These are phyloP conservation scores for Rhypophila decipiens DNA, from an alignment of 495 filamentous ascomycete genomes.

Conservation along the genomic window DNA sequence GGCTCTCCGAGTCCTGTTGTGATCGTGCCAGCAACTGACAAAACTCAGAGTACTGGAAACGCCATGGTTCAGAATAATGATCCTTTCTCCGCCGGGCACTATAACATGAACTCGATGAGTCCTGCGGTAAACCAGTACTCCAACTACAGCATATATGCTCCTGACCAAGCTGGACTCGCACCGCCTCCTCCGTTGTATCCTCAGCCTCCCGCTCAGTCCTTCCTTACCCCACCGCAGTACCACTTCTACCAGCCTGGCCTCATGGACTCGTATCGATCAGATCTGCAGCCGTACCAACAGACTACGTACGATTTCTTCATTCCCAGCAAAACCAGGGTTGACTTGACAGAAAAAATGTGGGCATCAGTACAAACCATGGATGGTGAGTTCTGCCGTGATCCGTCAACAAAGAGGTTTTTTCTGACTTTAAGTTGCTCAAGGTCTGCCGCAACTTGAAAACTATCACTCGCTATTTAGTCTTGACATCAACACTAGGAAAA, in stretches of 20 bases:
- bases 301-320: conserved; percentile 87
- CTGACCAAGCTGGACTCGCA: too few relatives aligned
- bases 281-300: conserved; percentile 72
- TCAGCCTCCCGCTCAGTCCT: conserved; percentile 38
- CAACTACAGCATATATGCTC: too few relatives aligned
- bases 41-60: conserved; percentile 13
- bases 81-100: conserved; percentile 38
- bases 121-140: too few relatives aligned
- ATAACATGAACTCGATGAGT: too few relatives aligned
- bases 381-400: conserved; percentile 61
- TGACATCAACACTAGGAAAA: conserved; percentile 69
- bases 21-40: too few relatives aligned
- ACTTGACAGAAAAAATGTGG: conserved; percentile 81
- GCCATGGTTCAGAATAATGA: conserved; percentile 12
- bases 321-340: conserved; percentile 73
- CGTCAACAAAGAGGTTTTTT: too few relatives aligned
- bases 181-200: conserved; percentile 49
- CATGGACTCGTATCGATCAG: conserved; percentile 77
- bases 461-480: conserved; percentile 91
- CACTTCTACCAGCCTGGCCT: conserved; percentile 86
- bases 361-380: conserved; percentile 78
- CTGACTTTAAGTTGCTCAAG: too few relatives aligned
- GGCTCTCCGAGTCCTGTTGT: not conserved
- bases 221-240: conserved; percentile 82
- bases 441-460: conserved; percentile 71